Base-by-base conservation (phyloP, 2,329 filamentous ascomycete species). In the Xenoacremonium recifei region DNA sequence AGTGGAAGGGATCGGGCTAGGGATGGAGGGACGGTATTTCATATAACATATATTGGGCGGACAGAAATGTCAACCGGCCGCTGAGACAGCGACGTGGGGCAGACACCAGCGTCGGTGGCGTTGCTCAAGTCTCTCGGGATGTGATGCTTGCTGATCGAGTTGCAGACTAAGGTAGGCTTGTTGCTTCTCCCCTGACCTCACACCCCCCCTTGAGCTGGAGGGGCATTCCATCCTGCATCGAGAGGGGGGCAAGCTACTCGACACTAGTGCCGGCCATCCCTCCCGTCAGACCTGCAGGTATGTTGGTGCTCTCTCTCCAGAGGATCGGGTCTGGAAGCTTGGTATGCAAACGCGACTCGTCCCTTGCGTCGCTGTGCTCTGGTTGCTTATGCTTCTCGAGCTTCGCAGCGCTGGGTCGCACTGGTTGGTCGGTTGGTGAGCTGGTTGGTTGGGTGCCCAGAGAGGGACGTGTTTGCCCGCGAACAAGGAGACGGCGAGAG, bases 141-240 rank as follows among this genome's bases (percentile, higher is more conserved):
- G n/a, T n/a, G n/a, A n/a, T n/a, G n/a, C n/a, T n/a, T n/a, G n/a
- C n/a, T n/a, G n/a, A n/a, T n/a, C n/a, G n/a, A n/a, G n/a, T n/a
- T n/a, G n/a, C n/a, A n/a, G n/a, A n/a, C n/a, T n/a, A n/a, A n/a
- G n/a, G n/a, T n/a, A n/a, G n/a, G n/a, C n/a, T n/a, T 39, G 42
- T 45, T 44, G 47, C 47, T 53, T 40, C 43, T 48, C 39, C 45
- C 44, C 12, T 19, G 32, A 20, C 16, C 17, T 5, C 18, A 18
- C 15, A 20, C 10, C 37, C 48, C 33, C 55, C 55, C 53, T 57
- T 54, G 50, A 50, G 42, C 43, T 37, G 39, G 55, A 55, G 53
- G 53, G 55, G 51, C 55, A 58, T 58, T 58, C 55, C n/a, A n/a
- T n/a, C n/a, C 55, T 57, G 45, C 42, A 44, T 55, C 23, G 54